Conservation (phyloP, 306 rosid species). For the Urtica urens region DNA sequence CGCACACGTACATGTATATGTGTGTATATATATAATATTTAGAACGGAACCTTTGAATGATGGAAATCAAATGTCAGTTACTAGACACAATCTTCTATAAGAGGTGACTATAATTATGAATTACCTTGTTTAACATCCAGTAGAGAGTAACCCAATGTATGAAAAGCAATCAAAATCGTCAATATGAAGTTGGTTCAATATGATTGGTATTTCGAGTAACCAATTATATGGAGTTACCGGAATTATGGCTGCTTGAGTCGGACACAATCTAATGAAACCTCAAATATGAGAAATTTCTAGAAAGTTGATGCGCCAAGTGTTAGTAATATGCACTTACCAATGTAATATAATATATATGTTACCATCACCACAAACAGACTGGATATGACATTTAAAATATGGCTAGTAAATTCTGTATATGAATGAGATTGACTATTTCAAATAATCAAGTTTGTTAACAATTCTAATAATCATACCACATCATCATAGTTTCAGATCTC, state of each 20-base stretch:
- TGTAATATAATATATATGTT: neutral
- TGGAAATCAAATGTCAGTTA: neutral
- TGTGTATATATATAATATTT: too few relatives aligned
- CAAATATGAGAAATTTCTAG: constrained; percentile 22
- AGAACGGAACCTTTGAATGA: too few relatives aligned
- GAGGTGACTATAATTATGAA: neutral
- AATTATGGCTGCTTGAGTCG: constrained; percentile 11
- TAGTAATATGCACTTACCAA: neutral
- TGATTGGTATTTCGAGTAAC: too few relatives aligned
- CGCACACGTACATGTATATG: too few relatives aligned
- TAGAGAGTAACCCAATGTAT: too few relatives aligned
- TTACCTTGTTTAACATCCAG: neutral
- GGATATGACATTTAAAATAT: neutral
- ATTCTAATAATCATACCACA: constrained; percentile 14
- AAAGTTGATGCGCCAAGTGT: constrained; percentile 22
- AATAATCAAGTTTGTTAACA: too few relatives aligned
- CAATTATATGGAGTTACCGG: too few relatives aligned
- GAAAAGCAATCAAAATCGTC: too few relatives aligned
- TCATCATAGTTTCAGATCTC: constrained; percentile 34
- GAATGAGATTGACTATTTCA: constrained; percentile 13
- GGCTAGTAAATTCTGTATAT: neutral
- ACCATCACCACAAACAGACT: neutral
- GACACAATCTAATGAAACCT: constrained; percentile 7
- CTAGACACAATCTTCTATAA: neutral
- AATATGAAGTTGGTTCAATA: too few relatives aligned